Conservation (phyloP, 306 rosid species). For the Begonia masoniana region DNA sequence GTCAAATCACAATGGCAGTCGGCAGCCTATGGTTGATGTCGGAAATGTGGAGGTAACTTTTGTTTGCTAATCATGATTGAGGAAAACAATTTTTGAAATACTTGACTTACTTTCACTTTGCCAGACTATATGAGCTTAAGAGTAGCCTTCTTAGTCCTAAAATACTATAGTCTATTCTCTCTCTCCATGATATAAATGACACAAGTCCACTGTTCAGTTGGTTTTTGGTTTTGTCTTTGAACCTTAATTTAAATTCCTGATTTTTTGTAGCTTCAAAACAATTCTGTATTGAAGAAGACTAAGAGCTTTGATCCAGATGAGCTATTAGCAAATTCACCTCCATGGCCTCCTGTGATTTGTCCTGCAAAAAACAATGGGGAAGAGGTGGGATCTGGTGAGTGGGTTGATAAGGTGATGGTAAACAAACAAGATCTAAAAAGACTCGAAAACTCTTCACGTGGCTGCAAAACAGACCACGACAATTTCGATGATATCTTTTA, state of each 20-base stretch:
- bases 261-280: slow-evolving; percentile 46
- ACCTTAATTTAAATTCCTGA: not conserved
- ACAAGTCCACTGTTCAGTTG: too few species aligned
- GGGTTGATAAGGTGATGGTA: slow-evolving; percentile 99
- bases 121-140: not conserved
- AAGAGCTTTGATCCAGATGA: slow-evolving; percentile 73
- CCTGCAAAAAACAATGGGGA: slow-evolving; percentile 48
- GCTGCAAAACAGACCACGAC: slow-evolving; percentile 69
- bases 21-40: slow-evolving; percentile 42
- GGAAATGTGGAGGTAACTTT: slow-evolving; percentile 45
- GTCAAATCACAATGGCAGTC: slow-evolving; percentile 24
- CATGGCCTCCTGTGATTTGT: slow-evolving; percentile 73
- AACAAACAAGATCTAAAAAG: slow-evolving; percentile 66
- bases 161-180: too few species aligned
- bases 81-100: too few species aligned
- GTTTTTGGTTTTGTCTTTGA: not conserved
- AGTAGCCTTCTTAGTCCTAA: not conserved
- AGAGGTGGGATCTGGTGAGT: slow-evolving; percentile 64
- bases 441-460: slow-evolving; percentile 39
- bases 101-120: too few species aligned
- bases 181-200: too few species aligned
- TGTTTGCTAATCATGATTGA: not conserved
- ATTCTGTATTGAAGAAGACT: slow-evolving; percentile 36
- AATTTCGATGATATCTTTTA: slow-evolving; percentile 49
- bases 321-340: slow-evolving; percentile 64